A percentile compares a stretch with the other conserved stretches of the same genome.
Evolutionary conservation across 2,329 filamentous ascomycete genomes (phyloP).

Genomic region (Amesomyces nigricolor): DNA sequence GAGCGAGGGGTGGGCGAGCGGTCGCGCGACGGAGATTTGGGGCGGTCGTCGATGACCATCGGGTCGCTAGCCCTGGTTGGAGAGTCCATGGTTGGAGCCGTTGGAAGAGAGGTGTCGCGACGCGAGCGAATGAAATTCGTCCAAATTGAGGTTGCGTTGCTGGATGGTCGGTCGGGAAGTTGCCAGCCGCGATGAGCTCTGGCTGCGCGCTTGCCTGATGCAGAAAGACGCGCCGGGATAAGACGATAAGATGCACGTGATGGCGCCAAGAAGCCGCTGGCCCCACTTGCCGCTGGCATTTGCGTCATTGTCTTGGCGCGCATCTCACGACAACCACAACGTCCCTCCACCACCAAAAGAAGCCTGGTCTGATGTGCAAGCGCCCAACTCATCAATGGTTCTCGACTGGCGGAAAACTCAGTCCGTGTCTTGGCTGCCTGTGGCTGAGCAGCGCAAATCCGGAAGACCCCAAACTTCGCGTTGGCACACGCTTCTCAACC

Average conservation of each 20-base stretch:
- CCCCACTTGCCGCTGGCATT: not conserved
- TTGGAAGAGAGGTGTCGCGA: not conserved
- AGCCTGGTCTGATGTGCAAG: too few relatives aligned
- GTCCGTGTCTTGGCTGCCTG: too few relatives aligned
- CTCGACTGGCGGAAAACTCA: not conserved
- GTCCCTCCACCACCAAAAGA: too few relatives aligned
- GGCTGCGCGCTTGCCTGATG: conserved; percentile 5
- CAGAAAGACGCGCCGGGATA: conserved; percentile 6
- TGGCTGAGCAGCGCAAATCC: too few relatives aligned
- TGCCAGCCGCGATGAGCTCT: not conserved
- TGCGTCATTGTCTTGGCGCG: conserved; percentile 14
- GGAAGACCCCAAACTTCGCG: too few relatives aligned
- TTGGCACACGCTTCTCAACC: too few relatives aligned
- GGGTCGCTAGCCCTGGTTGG: conserved; percentile 19
- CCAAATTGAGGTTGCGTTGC: not conserved
- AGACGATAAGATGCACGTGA: conserved; percentile 4
- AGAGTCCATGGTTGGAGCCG: conserved; percentile 18
- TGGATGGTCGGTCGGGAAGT: not conserved
- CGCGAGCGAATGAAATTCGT: conserved; percentile 2
- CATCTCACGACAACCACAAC: not conserved
- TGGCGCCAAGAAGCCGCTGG: not conserved
- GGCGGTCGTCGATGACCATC: conserved; percentile 17
- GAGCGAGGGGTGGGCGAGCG: conserved; percentile 21
- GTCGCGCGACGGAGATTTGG: conserved; percentile 19
- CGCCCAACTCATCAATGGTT: not conserved